Base-by-base conservation (phyloP, 345 rosid genomes). In the Geranium rotundifolium region DNA sequence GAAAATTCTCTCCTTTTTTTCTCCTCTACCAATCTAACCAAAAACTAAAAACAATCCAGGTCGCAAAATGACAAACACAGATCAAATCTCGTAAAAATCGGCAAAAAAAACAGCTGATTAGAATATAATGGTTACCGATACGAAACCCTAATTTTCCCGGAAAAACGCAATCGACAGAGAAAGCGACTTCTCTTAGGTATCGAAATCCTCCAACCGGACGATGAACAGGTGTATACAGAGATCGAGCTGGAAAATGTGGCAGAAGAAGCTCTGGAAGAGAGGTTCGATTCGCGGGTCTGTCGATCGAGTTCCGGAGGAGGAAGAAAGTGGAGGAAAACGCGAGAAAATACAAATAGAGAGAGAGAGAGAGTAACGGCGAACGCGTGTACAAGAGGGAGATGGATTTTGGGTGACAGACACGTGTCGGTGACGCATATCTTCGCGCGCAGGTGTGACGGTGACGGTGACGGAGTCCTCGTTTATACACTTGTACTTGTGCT, bases 131-230 rank as follows among this genome's bases (percentile, higher is more conserved):
- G 63, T 29, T 65, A 63, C 70, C 31, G 17, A 18, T 19, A 57
- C 3, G 63, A 16, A 23, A 56, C 71, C 63, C 78, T 60, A 67
- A 63, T 31, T 63, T 57, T 62, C 68, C 60, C 66, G 60, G 56
- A 29, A 59, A 64, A 69, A 65, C 65, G 61, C 71, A 70, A 67
- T 29, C 61, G 71, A 66, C 67, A 70, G 66, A 56, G 41, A 64
- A 64, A 57, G 39, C 46, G 41, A 23, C 1, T 27, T 16, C 20
- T 14, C 37, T 12, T 8, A n/a, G 12, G 17, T 4, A 14, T 19
- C n/a, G 57, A 13, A 30, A 54, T 50, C 60, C 19, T 14, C 37
- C 29, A 50, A 54, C 27, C 14, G 23, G 52, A 15, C 16, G 27
- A 23, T 23, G 27, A 23, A 23, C 19, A 58, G 54, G 46, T 17